phyloP scores from a whole-genome alignment of 1,139 yeast species.

The Zygoascus sp. region DNA sequence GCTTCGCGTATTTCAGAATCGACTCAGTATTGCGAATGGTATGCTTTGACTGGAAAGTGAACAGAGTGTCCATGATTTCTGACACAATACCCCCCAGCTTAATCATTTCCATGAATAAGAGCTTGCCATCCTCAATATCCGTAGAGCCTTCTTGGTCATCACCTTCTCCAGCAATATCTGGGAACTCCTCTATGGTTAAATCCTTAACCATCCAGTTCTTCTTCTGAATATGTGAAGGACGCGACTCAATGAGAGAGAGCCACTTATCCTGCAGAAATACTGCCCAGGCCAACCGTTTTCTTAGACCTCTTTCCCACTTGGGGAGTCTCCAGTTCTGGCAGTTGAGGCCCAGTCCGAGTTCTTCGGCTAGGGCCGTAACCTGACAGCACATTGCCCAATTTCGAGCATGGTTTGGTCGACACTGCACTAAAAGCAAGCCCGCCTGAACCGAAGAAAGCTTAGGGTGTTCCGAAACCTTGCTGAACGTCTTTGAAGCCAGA shows the following conservation, averaged over 20 bases:
- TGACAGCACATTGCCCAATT: conserved; percentile 88
- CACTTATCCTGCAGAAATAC: conserved; percentile 86
- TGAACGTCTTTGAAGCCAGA: conserved; percentile 36
- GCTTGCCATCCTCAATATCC: conserved; percentile 64
- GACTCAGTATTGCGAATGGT: conserved; percentile 55
- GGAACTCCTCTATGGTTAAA: conserved; percentile 33
- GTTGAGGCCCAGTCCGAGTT: conserved; percentile 77
- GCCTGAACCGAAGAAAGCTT: conserved; percentile 45
- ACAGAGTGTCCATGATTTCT: conserved; percentile 65
- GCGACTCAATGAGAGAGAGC: conserved; percentile 69
- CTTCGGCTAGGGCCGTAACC: conserved; percentile 80
- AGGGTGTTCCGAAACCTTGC: conserved; percentile 40
- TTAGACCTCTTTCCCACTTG: conserved; percentile 83
- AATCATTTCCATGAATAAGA: conserved; percentile 65
- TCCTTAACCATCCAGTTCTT: conserved; percentile 34
- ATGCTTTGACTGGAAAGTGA: conserved; percentile 61
- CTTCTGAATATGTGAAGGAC: conserved; percentile 61
- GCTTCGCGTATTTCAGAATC: conserved; percentile 73
- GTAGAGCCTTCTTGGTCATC: conserved; percentile 56
- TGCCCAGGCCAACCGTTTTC: conserved; percentile 89
- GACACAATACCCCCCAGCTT: conserved; percentile 65
- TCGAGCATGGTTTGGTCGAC: conserved; percentile 46
- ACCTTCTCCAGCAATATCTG: conserved; percentile 47
- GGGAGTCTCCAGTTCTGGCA: conserved; percentile 88
- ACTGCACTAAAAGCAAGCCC: conserved; percentile 40